phyloP scores from a whole-genome alignment of 2,329 filamentous ascomycete genomes.

The Tolypocladium album region DNA sequence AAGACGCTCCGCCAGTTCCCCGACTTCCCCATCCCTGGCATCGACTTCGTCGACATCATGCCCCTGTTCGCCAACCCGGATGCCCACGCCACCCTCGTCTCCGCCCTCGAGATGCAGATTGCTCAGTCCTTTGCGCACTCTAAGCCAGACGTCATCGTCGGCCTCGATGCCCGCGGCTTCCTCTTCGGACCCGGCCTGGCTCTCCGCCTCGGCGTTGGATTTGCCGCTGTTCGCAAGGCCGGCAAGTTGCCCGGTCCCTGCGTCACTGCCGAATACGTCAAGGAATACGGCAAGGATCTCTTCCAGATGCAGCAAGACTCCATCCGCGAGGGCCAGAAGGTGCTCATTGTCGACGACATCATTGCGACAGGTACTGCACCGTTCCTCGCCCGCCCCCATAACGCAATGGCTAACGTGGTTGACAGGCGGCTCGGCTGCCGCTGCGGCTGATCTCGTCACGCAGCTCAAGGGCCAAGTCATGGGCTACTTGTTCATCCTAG shows the following conservation, averaged over 20 bases:
- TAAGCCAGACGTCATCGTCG: constrained; percentile 82
- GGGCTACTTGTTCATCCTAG: constrained; percentile 90
- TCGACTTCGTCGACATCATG: constrained; percentile 96
- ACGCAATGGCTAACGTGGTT: constrained; percentile 1
- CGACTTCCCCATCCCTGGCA: constrained; percentile 86
- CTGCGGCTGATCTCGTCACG: constrained; percentile 75
- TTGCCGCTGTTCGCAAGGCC: constrained; percentile 89
- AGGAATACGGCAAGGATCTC: constrained; percentile 91
- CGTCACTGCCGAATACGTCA: constrained; percentile 76
- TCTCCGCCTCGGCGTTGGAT: constrained; percentile 68
- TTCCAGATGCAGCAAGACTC: constrained; percentile 93
- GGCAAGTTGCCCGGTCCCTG: constrained; percentile 91
- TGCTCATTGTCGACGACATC: constrained; percentile 92
- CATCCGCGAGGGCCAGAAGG: constrained; percentile 77
- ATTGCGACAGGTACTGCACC: constrained; percentile 79
- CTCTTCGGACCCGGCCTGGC: constrained; percentile 88
- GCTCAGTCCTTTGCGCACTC: constrained; percentile 46
- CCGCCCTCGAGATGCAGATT: constrained; percentile 77
- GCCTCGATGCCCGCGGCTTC: constrained; percentile 89
- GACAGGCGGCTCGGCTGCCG: constrained; percentile 79
- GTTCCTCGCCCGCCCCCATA: neutral
- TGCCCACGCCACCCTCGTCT: constrained; percentile 67
- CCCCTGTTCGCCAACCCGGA: constrained; percentile 76
- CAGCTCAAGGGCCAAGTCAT: constrained; percentile 78
- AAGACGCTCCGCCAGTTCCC: constrained; percentile 71